A percentile compares a stretch with the other conserved stretches of the same genome.
Conservation (phyloP, 345 rosid genomes). For the Salix purpurea region DNA sequence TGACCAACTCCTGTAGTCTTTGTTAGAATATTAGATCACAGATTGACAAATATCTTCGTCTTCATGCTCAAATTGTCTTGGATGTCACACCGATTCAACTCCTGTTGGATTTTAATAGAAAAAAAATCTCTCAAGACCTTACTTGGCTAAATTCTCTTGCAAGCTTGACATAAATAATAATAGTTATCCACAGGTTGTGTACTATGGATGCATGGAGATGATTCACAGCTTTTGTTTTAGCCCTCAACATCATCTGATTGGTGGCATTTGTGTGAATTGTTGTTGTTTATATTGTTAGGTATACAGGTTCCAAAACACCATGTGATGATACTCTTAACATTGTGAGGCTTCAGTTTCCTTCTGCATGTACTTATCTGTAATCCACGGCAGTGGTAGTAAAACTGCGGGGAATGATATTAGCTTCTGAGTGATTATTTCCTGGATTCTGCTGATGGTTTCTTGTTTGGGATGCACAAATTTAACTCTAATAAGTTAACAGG, state of each 20-base stretch:
- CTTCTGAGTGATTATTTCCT: slow-evolving; percentile 11
- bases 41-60: background rate
- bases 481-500: slow-evolving; percentile 52
- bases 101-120: background rate
- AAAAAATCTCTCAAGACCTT: background rate
- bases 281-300: background rate
- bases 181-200: background rate
- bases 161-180: background rate
- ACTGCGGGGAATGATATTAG: slow-evolving; percentile 18
- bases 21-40: slow-evolving; percentile 11
- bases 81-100: background rate
- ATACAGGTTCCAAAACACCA: background rate
- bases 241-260: background rate
- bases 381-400: background rate
- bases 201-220: background rate
- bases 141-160: background rate
- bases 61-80: background rate
- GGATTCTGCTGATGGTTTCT: slow-evolving; percentile 5
- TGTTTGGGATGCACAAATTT: slow-evolving; percentile 28
- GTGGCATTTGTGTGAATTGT: background rate
- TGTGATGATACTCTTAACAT: background rate
- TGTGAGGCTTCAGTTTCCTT: background rate
- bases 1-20: slow-evolving; percentile 4
- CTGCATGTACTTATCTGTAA: background rate
- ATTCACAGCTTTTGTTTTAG: background rate